These are phyloP conservation scores for Hibiscus tridactylites DNA, from an alignment of 345 rosid species.

Conservation along the genomic window DNA sequence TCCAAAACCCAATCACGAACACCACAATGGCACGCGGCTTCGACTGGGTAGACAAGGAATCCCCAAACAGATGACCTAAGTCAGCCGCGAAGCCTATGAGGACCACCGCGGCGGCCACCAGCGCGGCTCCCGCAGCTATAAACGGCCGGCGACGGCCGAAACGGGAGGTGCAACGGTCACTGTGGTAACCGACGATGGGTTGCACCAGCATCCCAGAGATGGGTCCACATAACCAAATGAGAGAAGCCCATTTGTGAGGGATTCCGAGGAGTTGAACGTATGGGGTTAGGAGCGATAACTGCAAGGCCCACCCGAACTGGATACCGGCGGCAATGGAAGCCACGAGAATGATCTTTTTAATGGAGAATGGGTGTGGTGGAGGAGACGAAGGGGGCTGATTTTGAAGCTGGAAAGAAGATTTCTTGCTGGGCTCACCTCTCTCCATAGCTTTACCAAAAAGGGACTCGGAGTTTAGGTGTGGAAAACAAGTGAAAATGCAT, in stretches of 20 bases:
- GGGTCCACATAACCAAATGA: neutral
- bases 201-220: neutral
- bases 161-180: constrained; percentile 33
- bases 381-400: neutral
- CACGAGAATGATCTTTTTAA: constrained; percentile 33
- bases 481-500: neutral
- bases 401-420: neutral
- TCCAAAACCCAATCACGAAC: neutral
- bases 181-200: neutral
- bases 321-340: constrained; percentile 16
- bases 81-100: constrained; percentile 22
- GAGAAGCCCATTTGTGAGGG: neutral
- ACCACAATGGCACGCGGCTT: constrained; percentile 31
- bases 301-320: neutral
- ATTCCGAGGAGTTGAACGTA: neutral
- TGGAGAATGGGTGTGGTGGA: neutral
- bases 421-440: neutral
- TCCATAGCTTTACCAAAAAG: neutral
- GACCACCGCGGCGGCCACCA: constrained; percentile 40
- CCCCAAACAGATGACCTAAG: constrained; percentile 42
- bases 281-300: neutral
- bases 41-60: constrained; percentile 6
- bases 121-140: constrained; percentile 34
- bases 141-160: constrained; percentile 66
- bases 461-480: neutral